A percentile compares a stretch with the other conserved stretches of the same genome.
These are phyloP conservation scores for Cryptosporidium viatorum DNA, from an alignment of 169 alveolate genomes.

Conservation along the genomic window DNA sequence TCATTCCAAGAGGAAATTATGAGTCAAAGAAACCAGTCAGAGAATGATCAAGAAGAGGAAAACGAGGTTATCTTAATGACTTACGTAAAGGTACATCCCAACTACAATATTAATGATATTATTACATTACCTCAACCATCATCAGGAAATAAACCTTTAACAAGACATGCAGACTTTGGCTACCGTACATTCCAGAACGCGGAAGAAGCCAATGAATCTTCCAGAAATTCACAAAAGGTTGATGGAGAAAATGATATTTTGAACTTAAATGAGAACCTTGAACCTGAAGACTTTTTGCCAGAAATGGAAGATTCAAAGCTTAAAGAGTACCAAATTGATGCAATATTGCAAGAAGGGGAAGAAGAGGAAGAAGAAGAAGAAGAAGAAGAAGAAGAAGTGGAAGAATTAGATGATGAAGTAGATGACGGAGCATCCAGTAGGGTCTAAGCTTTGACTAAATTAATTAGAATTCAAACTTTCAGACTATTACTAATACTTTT, in stretches of 20 bases:
- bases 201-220: background rate
- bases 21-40: slow-evolving; percentile 2
- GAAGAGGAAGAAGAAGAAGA: background rate
- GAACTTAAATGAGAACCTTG: slow-evolving; percentile 15
- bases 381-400: background rate
- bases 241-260: slow-evolving; percentile 10
- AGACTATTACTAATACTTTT: background rate
- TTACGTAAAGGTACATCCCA: slow-evolving; percentile 57
- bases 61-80: slow-evolving; percentile 5
- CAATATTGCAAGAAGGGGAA: background rate
- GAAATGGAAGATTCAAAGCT: slow-evolving; percentile 9
- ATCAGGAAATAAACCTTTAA: slow-evolving; percentile 16
- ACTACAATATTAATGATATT: slow-evolving; percentile 14
- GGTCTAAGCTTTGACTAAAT: background rate
- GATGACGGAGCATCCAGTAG: slow-evolving; percentile 30
- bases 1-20: slow-evolving; percentile 53
- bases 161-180: slow-evolving; percentile 67
- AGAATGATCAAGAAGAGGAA: background rate
- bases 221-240: background rate
- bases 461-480: background rate
- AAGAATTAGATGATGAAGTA: background rate
- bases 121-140: slow-evolving; percentile 20
- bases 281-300: slow-evolving; percentile 63
- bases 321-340: background rate
- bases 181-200: slow-evolving; percentile 40